These are phyloP conservation scores for Neospermospora avenae DNA, from an alignment of 2,329 filamentous ascomycete genomes.

Conservation along the genomic window DNA sequence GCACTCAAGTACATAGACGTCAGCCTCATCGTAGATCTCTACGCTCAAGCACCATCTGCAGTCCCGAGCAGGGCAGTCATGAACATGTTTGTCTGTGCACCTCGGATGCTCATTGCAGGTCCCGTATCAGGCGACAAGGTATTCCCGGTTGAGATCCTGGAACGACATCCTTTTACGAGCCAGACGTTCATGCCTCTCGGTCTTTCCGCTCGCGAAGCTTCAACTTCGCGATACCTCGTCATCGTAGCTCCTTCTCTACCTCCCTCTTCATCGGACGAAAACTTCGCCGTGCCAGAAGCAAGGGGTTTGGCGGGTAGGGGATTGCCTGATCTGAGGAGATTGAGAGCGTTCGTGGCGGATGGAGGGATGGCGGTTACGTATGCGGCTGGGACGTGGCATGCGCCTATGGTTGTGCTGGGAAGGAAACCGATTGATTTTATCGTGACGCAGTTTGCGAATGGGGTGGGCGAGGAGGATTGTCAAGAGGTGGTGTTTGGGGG, in stretches of 20 bases:
- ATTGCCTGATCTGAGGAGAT: constrained; percentile 66
- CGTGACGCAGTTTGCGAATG: constrained; percentile 86
- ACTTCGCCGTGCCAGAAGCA: constrained; percentile 39
- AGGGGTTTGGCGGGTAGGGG: constrained; percentile 28
- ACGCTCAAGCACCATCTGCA: constrained; percentile 61
- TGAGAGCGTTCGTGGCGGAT: constrained; percentile 76
- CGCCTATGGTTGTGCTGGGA: constrained; percentile 89
- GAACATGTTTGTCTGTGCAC: constrained; percentile 68
- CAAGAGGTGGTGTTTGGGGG: constrained; percentile 60
- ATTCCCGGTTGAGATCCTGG: constrained; percentile 72
- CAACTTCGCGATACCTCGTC: constrained; percentile 66
- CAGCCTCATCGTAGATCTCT: constrained; percentile 69
- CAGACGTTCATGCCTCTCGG: constrained; percentile 88
- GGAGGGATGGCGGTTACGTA: constrained; percentile 87
- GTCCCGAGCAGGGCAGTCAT: constrained; percentile 59
- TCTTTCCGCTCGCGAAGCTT: constrained; percentile 42
- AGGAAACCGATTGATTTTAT: constrained; percentile 73
- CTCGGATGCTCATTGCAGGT: constrained; percentile 39
- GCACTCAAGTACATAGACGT: constrained; percentile 84
- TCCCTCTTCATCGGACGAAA: constrained; percentile 36
- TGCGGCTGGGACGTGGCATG: constrained; percentile 87
- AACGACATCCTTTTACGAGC: constrained; percentile 89
- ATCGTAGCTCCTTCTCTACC: constrained; percentile 80
- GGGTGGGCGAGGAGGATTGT: constrained; percentile 78
- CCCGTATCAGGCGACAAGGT: constrained; percentile 31